A percentile compares a stretch with the other conserved stretches of the same genome.
These are phyloP conservation scores for Solanum stenotomum DNA, from an alignment of 257 asterid species.

Conservation along the genomic window DNA sequence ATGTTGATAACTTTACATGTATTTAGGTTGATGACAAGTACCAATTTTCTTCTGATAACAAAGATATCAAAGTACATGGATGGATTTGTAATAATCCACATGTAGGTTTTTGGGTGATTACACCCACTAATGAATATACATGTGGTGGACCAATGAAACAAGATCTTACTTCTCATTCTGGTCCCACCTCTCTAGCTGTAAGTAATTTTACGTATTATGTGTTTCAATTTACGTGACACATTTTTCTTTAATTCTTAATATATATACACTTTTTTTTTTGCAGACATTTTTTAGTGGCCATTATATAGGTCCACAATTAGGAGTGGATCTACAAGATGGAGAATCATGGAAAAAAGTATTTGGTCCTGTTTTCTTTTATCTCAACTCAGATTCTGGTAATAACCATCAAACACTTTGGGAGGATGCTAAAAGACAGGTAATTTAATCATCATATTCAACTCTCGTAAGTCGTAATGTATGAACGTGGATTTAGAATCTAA, in stretches of 20 bases:
- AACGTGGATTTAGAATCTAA: neutral
- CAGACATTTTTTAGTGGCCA: constrained; percentile 62
- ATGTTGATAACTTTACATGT: neutral
- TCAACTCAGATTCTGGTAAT: constrained; percentile 39
- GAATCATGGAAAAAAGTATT: constrained; percentile 83
- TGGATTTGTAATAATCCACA: constrained; percentile 15
- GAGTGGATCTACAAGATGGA: constrained; percentile 37
- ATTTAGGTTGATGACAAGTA: constrained; percentile 35
- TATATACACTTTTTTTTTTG: neutral
- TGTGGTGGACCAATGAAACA: constrained; percentile 24
- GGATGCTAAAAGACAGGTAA: constrained; percentile 69
- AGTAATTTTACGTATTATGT: neutral
- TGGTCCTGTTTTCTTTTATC: constrained; percentile 70
- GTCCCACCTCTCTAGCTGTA: constrained; percentile 19
- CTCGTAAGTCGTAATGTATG: too few species aligned
- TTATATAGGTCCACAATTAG: constrained; percentile 55
- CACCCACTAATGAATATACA: constrained; percentile 18
- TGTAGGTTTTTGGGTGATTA: constrained; percentile 29
- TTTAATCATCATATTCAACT: neutral
- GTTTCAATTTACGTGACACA: neutral
- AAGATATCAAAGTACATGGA: constrained; percentile 19
- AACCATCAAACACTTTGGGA: constrained; percentile 49
- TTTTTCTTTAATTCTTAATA: neutral
- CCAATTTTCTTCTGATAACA: constrained; percentile 10
- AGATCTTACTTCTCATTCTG: constrained; percentile 32